These are phyloP conservation scores for Vitis rotundifolia DNA, from an alignment of 164 flowering plant species.

Conservation along the genomic window DNA sequence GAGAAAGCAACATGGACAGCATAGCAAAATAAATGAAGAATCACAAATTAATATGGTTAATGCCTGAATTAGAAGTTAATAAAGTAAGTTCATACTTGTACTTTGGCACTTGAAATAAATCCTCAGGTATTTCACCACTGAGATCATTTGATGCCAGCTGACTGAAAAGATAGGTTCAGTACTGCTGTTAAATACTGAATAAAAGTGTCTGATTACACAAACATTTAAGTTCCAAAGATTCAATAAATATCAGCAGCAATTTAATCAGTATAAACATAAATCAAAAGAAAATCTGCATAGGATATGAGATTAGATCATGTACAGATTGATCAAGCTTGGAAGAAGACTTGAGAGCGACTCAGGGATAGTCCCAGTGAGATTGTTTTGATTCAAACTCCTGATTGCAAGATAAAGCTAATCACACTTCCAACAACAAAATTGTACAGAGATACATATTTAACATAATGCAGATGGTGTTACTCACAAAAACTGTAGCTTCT, in stretches of 20 bases:
- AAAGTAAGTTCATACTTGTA: slow-evolving; percentile 60
- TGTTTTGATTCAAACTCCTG: slow-evolving; percentile 86
- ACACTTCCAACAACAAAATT: background rate
- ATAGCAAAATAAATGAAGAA: background rate
- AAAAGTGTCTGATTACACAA: no score
- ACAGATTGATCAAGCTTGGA: slow-evolving; percentile 62
- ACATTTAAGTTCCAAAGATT: no score
- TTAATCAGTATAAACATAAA: no score
- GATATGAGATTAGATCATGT: slow-evolving; percentile 31
- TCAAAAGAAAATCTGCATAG: no score
- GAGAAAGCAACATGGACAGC: background rate
- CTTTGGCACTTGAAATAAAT: slow-evolving; percentile 52
- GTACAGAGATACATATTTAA: background rate
- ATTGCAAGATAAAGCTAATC: slow-evolving; percentile 12
- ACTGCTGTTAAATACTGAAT: no score
- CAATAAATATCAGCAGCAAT: no score
- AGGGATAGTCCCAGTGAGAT: slow-evolving; percentile 74
- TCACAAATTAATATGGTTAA: background rate
- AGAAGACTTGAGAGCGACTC: no score
- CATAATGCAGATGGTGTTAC: slow-evolving; percentile 23
- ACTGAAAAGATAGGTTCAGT: slow-evolving; percentile 40
- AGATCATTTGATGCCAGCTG: slow-evolving; percentile 74
- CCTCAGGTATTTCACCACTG: no score
- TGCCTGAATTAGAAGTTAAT: background rate
- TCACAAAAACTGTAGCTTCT: slow-evolving; percentile 78